Evolutionary conservation across 2,329 filamentous ascomycete genomes (phyloP).

Genomic region (Exserohilum turcica): DNA sequence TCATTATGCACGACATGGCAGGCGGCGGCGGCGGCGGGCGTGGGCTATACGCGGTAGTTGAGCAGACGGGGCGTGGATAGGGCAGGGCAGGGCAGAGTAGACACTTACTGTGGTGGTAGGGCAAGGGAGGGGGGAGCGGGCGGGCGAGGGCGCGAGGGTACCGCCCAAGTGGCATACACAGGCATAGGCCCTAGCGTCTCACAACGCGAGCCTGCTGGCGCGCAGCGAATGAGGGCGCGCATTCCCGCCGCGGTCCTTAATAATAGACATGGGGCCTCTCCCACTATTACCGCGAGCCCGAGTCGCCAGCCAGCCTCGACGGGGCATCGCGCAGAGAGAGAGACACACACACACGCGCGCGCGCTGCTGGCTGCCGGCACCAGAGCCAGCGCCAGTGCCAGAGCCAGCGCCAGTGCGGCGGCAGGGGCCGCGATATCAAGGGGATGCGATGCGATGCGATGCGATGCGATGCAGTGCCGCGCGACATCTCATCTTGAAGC

Average conservation of each 20-base stretch:
- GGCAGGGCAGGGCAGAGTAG: too few species aligned
- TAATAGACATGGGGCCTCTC: constrained; percentile 10
- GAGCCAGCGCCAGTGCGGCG: too few species aligned
- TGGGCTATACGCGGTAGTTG: neutral
- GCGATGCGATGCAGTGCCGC: neutral
- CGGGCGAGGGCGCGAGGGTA: too few species aligned
- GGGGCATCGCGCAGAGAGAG: too few species aligned
- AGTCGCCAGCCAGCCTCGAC: constrained; percentile 5
- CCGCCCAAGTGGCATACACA: neutral
- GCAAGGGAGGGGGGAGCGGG: too few species aligned
- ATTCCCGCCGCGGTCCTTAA: constrained; percentile 4
- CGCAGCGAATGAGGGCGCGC: neutral
- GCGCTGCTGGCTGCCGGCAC: too few species aligned
- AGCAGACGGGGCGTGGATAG: neutral
- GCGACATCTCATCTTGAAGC: constrained; percentile 3
- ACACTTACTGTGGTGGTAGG: too few species aligned
- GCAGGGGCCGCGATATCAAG: constrained; percentile 11
- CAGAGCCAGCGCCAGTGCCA: too few species aligned
- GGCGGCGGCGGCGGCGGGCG: neutral
- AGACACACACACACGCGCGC: too few species aligned
- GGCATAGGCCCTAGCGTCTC: constrained; percentile 1
- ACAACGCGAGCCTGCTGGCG: neutral
- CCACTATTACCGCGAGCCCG: too few species aligned
- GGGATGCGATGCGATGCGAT: neutral
- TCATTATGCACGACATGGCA: constrained; percentile 14